Conservation (phyloP, 306 rosid genomes). For the Senna siamea region DNA sequence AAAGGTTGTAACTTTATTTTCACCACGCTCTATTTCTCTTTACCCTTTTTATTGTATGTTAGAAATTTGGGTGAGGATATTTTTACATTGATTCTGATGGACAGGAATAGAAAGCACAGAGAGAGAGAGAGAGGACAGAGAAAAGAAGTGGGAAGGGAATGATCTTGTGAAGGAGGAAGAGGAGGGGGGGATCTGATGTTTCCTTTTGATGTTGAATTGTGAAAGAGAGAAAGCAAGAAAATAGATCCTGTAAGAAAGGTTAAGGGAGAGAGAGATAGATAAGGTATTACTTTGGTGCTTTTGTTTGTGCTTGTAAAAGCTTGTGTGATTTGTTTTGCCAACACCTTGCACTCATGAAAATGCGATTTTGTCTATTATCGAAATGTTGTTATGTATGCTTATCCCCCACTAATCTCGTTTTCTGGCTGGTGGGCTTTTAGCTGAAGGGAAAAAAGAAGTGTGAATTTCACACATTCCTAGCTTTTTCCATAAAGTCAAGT, state of each 20-base stretch:
- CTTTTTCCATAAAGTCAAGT: constrained; percentile 41
- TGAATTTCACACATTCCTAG: constrained; percentile 41
- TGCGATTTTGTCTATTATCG: constrained; percentile 66
- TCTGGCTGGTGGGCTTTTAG: constrained; percentile 44
- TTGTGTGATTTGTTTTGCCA: constrained; percentile 46
- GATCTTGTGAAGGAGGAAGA: constrained; percentile 56
- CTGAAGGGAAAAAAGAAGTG: background rate
- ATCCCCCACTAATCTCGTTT: constrained; percentile 36
- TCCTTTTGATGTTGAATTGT: constrained; percentile 79
- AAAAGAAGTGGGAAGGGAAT: constrained; percentile 34
- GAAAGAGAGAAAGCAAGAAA: constrained; percentile 13
- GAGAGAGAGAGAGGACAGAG: constrained; percentile 34
- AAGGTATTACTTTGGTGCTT: constrained; percentile 47
- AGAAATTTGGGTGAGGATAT: constrained; percentile 4
- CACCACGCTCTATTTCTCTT: constrained; percentile 20
- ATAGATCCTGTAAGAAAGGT: constrained; percentile 41
- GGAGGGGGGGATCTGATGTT: constrained; percentile 55
- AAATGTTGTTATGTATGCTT: constrained; percentile 49
- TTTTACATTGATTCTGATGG: constrained; percentile 33
- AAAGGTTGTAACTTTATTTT: constrained; percentile 36
- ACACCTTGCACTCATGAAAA: constrained; percentile 50
- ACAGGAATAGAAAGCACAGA: constrained; percentile 26
- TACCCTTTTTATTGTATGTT: constrained; percentile 1
- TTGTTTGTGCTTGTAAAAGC: constrained; percentile 60
- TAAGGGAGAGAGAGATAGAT: constrained; percentile 16